Conservation (phyloP, 306 rosid genomes). For the Betula pendula region DNA sequence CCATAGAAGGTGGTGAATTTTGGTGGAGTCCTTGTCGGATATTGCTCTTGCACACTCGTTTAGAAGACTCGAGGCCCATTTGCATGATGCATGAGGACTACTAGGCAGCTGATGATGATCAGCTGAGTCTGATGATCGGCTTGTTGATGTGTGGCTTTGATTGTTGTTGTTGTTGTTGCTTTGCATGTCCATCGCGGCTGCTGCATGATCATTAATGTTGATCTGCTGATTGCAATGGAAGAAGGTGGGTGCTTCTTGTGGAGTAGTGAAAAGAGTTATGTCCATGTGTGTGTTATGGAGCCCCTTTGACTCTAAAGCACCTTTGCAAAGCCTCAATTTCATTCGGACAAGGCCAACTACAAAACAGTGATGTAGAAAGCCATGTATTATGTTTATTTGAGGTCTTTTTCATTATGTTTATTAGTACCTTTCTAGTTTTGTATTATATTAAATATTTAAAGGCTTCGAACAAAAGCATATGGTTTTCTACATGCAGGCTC, state of each 20-base stretch:
- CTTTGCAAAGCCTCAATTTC: slow-evolving; percentile 15
- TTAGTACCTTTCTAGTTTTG: not conserved
- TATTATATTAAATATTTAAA: not conserved
- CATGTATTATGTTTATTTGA: not conserved
- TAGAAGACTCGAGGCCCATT: slow-evolving; percentile 71
- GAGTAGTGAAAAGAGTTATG: slow-evolving; percentile 42
- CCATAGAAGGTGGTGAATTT: slow-evolving; percentile 79
- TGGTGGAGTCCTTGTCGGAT: slow-evolving; percentile 57
- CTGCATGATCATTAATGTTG: slow-evolving; percentile 14
- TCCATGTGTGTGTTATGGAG: slow-evolving; percentile 42
- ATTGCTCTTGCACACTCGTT: slow-evolving; percentile 74
- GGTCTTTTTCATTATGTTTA: not conserved
- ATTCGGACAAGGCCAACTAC: slow-evolving; percentile 6
- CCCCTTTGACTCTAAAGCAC: slow-evolving; percentile 25
- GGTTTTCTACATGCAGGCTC: no score
- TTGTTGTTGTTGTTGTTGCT: slow-evolving; percentile 31
- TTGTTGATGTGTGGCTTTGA: slow-evolving; percentile 48
- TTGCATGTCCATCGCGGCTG: slow-evolving; percentile 52
- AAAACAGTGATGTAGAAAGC: not conserved
- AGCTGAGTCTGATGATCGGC: slow-evolving; percentile 52
- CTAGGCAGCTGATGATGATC: slow-evolving; percentile 7
- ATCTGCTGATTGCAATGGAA: slow-evolving; percentile 18
- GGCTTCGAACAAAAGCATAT: not conserved
- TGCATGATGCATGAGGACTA: slow-evolving; percentile 26
- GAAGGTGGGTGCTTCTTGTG: slow-evolving; percentile 42